Evolutionary conservation across 257 asterid species (phyloP), one percentile per base, ranked within the genome.

Genomic region (Gentiana dahurica): DNA sequence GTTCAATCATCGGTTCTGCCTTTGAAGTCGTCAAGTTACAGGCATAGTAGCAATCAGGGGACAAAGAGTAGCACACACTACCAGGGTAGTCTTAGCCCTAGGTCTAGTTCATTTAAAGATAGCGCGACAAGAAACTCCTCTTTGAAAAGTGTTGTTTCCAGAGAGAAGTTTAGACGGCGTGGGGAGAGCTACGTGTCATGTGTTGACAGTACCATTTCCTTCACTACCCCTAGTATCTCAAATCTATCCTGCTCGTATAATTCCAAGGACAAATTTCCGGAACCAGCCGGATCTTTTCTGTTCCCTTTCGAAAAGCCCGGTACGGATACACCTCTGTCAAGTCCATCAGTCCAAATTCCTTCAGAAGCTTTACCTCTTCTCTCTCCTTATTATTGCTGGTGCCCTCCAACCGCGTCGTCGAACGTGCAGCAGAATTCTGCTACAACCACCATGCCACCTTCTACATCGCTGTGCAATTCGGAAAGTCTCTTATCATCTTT

Each of bases 321-420:
- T 1, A 1, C 63, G 12, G 78, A 70, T 12, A 36, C 65, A 24
- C 82, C 81, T 1, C 55, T 53, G 53, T 39, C 72, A 35, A 69
- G 63, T 67, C 76, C 78, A 6, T 82, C 75, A 60, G 55, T 58
- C 6, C 73, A 67, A 64, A 48, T 74, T 54, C 74, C 81, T 44
- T 60, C 67, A 2, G 62, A 77, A 34, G 79, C 67, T 37, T 64
- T 86, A 2, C 64, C 82, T 15, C 68, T 78, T 8, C 54, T 79
- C 54, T 76, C 97, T 57, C 97, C 96, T 59, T 78, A 72, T 55
- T 91, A 87, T 66, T 87, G 96, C 73, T 85, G 95, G 94, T 90
- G 98, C 51, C 98, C 97, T 54, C 24, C 24, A 24, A 84, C 93
- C 15, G 76, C 73, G 62, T 82, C 75, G 35, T 75, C 89, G 10